A percentile compares a stretch with the other conserved stretches of the same genome.
Evolutionary conservation across 106 monocot genomes (phyloP).

Genomic region (Amphibolis antarctica): DNA sequence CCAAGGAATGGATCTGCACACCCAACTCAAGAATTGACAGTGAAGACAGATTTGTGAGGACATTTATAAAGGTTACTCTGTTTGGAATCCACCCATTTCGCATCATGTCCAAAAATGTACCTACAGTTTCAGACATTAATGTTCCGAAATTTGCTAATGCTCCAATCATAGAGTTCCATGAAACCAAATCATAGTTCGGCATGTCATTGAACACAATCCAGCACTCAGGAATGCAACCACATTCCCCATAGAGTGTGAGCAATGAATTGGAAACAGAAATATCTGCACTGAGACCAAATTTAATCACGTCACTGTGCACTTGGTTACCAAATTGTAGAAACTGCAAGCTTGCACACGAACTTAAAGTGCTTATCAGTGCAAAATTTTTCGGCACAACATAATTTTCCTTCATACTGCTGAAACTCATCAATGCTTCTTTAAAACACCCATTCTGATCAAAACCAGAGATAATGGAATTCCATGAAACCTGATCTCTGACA

Average conservation of each 20-base stretch:
- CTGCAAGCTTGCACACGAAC: slow-evolving; percentile 37
- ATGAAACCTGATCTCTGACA: slow-evolving; percentile 54
- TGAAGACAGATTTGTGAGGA: slow-evolving; percentile 47
- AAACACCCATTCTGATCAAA: slow-evolving; percentile 59
- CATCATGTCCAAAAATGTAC: slow-evolving; percentile 54
- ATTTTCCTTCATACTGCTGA: slow-evolving; percentile 32
- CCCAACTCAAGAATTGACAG: slow-evolving; percentile 33
- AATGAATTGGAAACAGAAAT: slow-evolving; percentile 74
- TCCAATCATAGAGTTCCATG: slow-evolving; percentile 92
- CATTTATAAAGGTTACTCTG: slow-evolving; percentile 50
- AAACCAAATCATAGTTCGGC: slow-evolving; percentile 52
- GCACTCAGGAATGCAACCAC: slow-evolving; percentile 30
- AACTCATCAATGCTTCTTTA: slow-evolving; percentile 40
- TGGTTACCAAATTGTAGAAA: slow-evolving; percentile 35
- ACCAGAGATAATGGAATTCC: slow-evolving; percentile 74
- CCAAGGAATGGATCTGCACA: slow-evolving; percentile 41
- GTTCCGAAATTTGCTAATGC: slow-evolving; percentile 30
- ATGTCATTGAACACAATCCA: slow-evolving; percentile 48
- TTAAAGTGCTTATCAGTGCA: slow-evolving; percentile 55
- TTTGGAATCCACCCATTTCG: slow-evolving; percentile 48
- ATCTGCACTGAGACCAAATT: slow-evolving; percentile 56
- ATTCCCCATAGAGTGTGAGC: slow-evolving; percentile 63
- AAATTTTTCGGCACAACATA: slow-evolving; percentile 39
- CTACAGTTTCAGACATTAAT: slow-evolving; percentile 21
- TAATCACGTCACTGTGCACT: slow-evolving; percentile 43